Evolutionary conservation across 1,284 basidiomycete genomes (phyloP).

Genomic region (Sanghuangporus baumii): DNA sequence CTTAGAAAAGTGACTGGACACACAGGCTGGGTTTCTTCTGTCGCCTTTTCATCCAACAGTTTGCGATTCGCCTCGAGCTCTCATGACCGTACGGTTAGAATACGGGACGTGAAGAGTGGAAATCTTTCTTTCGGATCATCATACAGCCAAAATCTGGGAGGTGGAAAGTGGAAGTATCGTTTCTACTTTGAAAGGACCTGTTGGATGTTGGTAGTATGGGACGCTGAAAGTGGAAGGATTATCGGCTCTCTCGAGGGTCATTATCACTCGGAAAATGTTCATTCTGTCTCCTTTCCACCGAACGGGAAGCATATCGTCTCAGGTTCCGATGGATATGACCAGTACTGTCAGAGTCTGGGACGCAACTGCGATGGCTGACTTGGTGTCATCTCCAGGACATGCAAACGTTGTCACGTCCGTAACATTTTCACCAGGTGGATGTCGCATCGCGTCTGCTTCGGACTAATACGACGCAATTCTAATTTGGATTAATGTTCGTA

Average conservation of each 20-base stretch:
- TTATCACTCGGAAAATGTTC: slow-evolving; percentile 18
- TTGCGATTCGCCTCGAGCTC: slow-evolving; percentile 21
- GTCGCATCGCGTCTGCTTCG: neutral
- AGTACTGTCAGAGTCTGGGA: slow-evolving; percentile 18
- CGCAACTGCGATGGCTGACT: neutral
- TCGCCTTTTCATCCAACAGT: slow-evolving; percentile 1
- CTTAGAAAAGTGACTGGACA: no score
- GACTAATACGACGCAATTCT: no score
- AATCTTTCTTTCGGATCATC: neutral
- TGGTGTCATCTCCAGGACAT: neutral
- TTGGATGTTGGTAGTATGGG: neutral
- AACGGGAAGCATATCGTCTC: slow-evolving; percentile 13
- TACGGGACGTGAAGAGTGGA: neutral
- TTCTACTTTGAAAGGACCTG: neutral
- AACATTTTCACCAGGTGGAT: neutral
- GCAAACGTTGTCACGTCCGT: neutral
- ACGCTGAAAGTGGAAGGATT: neutral
- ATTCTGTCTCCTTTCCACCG: slow-evolving; percentile 15
- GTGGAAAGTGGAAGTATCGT: neutral
- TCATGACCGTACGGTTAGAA: neutral
- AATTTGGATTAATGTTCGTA: no score
- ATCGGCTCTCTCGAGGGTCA: slow-evolving; percentile 8
- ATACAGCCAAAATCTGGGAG: neutral
- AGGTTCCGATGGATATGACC: slow-evolving; percentile 13
- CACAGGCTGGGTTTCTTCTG: neutral